These are phyloP conservation scores for Syncephalastrum sp. DNA, from an alignment of 371 early-diverging fungal genomes.

Conservation along the genomic window DNA sequence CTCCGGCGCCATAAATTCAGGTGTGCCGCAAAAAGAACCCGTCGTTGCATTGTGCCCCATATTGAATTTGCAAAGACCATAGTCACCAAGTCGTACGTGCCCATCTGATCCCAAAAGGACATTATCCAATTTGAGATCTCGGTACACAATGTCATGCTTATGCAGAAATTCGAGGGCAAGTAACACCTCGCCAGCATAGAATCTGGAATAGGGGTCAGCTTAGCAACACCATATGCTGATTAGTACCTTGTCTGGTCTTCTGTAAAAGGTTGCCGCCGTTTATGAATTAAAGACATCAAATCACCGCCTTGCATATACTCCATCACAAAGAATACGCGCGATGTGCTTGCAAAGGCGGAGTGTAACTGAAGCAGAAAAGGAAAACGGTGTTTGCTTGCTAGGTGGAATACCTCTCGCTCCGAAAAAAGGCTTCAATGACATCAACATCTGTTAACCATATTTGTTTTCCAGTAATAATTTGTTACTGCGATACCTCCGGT, in stretches of 20 bases:
- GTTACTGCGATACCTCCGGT: too few relatives aligned
- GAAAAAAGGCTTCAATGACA: too few relatives aligned
- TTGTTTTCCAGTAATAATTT: too few relatives aligned
- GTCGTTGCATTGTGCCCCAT: slow-evolving; percentile 83
- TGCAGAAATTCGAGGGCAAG: slow-evolving; percentile 98
- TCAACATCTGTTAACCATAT: too few relatives aligned
- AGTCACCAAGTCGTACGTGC: slow-evolving; percentile 98
- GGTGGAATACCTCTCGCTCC: slow-evolving; percentile 60
- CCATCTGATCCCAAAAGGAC: slow-evolving; percentile 92
- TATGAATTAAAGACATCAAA: slow-evolving; percentile 88
- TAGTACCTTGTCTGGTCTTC: slow-evolving; percentile 78
- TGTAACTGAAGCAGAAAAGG: slow-evolving; percentile 96
- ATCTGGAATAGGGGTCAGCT: slow-evolving; percentile 36
- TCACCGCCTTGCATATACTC: slow-evolving; percentile 99
- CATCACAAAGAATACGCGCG: slow-evolving; percentile 96
- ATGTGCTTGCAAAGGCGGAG: slow-evolving; percentile 93
- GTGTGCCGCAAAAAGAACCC: slow-evolving; percentile 99
- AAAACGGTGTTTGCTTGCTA: slow-evolving; percentile 84
- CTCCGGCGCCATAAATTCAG: slow-evolving; percentile 99
- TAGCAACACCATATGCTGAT: background rate
- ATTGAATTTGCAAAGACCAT: slow-evolving; percentile 96
- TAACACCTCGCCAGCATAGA: slow-evolving; percentile 97
- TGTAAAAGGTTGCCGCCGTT: slow-evolving; percentile 82
- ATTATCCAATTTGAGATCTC: slow-evolving; percentile 99
- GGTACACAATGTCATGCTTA: slow-evolving; percentile 90